phyloP scores from a whole-genome alignment of 345 rosid species.

The Syzygium jambos region DNA sequence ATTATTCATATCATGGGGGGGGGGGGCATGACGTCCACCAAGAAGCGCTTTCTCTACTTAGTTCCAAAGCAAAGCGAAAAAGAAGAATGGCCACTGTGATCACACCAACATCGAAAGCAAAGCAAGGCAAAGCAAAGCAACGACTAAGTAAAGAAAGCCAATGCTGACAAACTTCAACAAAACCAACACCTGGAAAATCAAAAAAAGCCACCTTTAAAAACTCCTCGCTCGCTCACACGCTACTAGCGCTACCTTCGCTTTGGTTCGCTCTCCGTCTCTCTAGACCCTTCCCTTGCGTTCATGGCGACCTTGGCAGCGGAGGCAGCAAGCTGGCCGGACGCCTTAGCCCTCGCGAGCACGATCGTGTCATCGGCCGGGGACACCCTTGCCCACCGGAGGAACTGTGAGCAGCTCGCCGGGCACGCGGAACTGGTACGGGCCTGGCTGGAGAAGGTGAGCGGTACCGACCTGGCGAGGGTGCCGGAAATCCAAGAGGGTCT shows the following conservation, averaged over 20 bases:
- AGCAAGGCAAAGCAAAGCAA: neutral
- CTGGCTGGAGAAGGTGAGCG: slow-evolving; percentile 58
- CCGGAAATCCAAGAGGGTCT: slow-evolving; percentile 79
- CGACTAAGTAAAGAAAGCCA: neutral
- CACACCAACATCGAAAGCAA: neutral
- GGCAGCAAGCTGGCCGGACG: neutral
- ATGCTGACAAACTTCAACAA: neutral
- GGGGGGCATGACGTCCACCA: neutral
- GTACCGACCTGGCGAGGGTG: slow-evolving; percentile 66
- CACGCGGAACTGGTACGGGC: slow-evolving; percentile 72
- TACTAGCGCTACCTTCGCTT: neutral
- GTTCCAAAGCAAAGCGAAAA: neutral
- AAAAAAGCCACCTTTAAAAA: neutral
- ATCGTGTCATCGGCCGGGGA: slow-evolving; percentile 37
- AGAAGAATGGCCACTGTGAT: neutral
- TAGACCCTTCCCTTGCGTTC: neutral
- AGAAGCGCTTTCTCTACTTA: neutral
- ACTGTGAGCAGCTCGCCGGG: slow-evolving; percentile 73
- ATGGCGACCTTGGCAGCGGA: neutral
- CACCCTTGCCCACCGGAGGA: slow-evolving; percentile 71
- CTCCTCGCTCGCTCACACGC: neutral
- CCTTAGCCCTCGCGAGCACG: neutral
- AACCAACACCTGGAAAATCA: neutral
- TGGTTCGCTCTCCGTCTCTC: neutral
- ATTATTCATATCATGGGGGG: neutral